Evolutionary conservation across 192 early-diverging fungal species (phyloP).

Genomic region (Podila horticola): DNA sequence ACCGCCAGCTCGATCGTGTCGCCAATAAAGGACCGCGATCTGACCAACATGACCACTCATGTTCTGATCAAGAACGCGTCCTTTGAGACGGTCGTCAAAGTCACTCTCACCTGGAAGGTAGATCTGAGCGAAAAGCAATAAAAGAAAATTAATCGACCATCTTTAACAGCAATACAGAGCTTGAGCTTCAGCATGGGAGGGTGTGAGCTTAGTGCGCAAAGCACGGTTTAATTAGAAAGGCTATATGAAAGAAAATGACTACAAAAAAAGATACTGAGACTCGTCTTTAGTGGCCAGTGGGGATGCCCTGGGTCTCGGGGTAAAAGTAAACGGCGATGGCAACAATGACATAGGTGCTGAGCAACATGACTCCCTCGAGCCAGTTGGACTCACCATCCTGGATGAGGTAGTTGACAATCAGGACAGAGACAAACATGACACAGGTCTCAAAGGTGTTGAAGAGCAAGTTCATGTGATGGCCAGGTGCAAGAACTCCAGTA

Average conservation of each 20-base stretch:
- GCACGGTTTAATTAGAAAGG: too few species aligned
- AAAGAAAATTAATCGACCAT: background rate
- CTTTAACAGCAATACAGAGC: background rate
- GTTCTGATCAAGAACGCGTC: conserved; percentile 44
- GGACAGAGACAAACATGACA: conserved; percentile 85
- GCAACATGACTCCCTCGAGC: conserved; percentile 91
- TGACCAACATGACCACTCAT: conserved; percentile 13
- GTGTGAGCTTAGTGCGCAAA: too few species aligned
- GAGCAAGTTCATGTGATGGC: conserved; percentile 76
- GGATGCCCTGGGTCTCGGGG: conserved; percentile 36
- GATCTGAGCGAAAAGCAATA: conserved; percentile 15
- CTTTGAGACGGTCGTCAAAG: conserved; percentile 40
- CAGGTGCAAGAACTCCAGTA: conserved; percentile 29
- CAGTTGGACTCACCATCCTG: conserved; percentile 92
- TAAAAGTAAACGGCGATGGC: conserved; percentile 85
- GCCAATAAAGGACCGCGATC: conserved; percentile 35
- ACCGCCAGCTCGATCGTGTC: conserved; percentile 34
- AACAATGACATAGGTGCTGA: conserved; percentile 85
- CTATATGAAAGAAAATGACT: background rate
- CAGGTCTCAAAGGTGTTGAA: conserved; percentile 89
- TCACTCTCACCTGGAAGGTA: conserved; percentile 43
- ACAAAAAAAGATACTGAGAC: background rate
- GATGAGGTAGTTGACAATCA: conserved; percentile 84
- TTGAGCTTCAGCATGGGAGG: too few species aligned
- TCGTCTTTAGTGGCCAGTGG: background rate